Evolutionary conservation across 768 basidiomycete species (phyloP).

Genomic region (Crassisporium funariophilum): DNA sequence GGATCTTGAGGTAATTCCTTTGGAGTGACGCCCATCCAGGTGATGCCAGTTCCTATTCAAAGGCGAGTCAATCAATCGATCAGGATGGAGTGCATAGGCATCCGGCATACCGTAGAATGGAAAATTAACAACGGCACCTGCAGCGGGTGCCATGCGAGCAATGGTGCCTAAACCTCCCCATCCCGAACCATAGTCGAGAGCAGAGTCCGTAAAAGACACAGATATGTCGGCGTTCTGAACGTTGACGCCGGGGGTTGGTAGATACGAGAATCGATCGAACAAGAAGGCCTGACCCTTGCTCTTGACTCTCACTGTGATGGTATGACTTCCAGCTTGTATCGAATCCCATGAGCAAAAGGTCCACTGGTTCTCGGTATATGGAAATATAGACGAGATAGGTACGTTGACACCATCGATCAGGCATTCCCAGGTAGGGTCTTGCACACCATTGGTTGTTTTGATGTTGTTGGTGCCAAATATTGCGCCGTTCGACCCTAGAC

Average conservation of each 20-base stretch:
- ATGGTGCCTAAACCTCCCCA: conserved; percentile 18
- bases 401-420: conserved; percentile 11
- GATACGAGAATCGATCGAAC: conserved; percentile 23
- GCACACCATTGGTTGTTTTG: conserved; percentile 8
- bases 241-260: conserved; percentile 9
- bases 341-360: conserved; percentile 17
- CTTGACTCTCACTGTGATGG: conserved; percentile 17
- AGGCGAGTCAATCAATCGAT: not conserved
- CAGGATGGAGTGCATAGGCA: not conserved
- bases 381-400: conserved; percentile 5
- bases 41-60: conserved; percentile 25
- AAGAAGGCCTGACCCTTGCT: conserved; percentile 14
- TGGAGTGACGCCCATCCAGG: conserved; percentile 24
- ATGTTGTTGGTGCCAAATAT: conserved; percentile 16
- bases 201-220: conserved; percentile 20
- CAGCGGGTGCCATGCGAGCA: conserved; percentile 16
- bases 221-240: conserved; percentile 17
- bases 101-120: conserved; percentile 24
- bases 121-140: conserved; percentile 18
- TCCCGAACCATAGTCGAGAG: conserved; percentile 18
- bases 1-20: conserved; percentile 15
- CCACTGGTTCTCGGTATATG: conserved; percentile 19
- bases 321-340: conserved; percentile 13
- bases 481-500: conserved; percentile 12
- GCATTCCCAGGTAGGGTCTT: conserved; percentile 20